A percentile compares a stretch with the other conserved stretches of the same genome.
Evolutionary conservation across 1,139 yeast species (phyloP).

Genomic region (Saccharomycopsis hybrid): DNA sequence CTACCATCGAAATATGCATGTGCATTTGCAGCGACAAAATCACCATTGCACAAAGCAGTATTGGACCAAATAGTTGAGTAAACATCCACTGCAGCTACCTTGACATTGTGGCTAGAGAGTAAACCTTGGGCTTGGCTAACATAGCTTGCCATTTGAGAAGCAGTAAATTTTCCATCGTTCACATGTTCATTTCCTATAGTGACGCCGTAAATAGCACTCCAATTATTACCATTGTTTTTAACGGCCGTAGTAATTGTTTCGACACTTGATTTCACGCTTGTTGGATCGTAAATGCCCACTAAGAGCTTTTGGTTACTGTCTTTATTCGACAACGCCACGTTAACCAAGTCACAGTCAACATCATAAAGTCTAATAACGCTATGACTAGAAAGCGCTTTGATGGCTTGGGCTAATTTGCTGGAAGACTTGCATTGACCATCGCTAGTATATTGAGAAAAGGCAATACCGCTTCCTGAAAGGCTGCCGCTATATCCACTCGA

Average conservation of each 20-base stretch:
- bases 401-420: conserved; percentile 51
- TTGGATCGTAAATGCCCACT: conserved; percentile 61
- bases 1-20: conserved; percentile 76
- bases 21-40: conserved; percentile 74
- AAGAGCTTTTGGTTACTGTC: conserved; percentile 55
- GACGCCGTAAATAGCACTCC: conserved; percentile 64
- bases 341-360: conserved; percentile 75
- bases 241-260: conserved; percentile 49
- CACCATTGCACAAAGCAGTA: conserved; percentile 66
- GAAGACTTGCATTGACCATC: conserved; percentile 69
- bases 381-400: conserved; percentile 47
- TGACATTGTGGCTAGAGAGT: conserved; percentile 59
- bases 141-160: conserved; percentile 46
- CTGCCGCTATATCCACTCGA: no score
- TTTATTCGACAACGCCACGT: conserved; percentile 59
- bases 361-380: conserved; percentile 71
- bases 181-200: conserved; percentile 79
- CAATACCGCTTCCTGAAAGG: conserved; percentile 32
- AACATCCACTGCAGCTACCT: conserved; percentile 73
- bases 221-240: conserved; percentile 28
- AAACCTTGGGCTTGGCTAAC: conserved; percentile 52
- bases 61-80: conserved; percentile 61
- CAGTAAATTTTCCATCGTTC: conserved; percentile 57
- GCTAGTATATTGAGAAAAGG: conserved; percentile 74
- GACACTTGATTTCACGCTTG: conserved; percentile 46